Conservation (phyloP, 305 asterid species). For the Fraxinus platypoda region DNA sequence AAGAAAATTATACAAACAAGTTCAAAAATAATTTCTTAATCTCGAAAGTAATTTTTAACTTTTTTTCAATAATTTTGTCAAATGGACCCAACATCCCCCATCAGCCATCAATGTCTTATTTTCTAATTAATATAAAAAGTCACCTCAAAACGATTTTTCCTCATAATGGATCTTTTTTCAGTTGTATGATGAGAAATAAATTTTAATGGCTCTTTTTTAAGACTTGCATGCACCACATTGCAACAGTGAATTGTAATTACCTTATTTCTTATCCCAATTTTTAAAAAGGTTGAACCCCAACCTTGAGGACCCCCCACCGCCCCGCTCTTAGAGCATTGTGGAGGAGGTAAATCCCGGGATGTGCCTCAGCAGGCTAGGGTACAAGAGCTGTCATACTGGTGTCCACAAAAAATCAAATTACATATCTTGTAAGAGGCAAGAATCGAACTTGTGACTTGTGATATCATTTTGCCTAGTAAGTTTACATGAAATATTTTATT, state of each 20-base stretch:
- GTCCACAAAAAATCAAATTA: too few species aligned
- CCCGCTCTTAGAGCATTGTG: too few species aligned
- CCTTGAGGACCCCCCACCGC: too few species aligned
- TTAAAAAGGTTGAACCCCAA: too few species aligned
- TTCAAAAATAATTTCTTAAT: too few species aligned
- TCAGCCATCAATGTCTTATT: not conserved
- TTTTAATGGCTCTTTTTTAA: slow-evolving; percentile 17
- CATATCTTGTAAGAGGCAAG: too few species aligned
- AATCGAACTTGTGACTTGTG: not conserved
- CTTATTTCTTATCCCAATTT: not conserved
- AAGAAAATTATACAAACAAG: not conserved
- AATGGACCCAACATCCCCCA: not conserved
- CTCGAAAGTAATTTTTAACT: too few species aligned
- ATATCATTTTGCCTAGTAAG: not conserved
- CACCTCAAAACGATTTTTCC: not conserved
- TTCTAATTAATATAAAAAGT: not conserved
- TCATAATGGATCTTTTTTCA: slow-evolving; percentile 8
- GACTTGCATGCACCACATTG: not conserved
- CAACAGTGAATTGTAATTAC: not conserved
- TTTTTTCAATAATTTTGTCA: too few species aligned
- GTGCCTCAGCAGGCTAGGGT: too few species aligned
- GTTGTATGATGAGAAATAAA: not conserved
- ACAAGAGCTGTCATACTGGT: too few species aligned
- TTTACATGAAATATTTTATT: not conserved
- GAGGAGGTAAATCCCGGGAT: too few species aligned